These are phyloP conservation scores for Suhomyces anneliseae DNA, from an alignment of 1,139 yeast species.

Conservation along the genomic window DNA sequence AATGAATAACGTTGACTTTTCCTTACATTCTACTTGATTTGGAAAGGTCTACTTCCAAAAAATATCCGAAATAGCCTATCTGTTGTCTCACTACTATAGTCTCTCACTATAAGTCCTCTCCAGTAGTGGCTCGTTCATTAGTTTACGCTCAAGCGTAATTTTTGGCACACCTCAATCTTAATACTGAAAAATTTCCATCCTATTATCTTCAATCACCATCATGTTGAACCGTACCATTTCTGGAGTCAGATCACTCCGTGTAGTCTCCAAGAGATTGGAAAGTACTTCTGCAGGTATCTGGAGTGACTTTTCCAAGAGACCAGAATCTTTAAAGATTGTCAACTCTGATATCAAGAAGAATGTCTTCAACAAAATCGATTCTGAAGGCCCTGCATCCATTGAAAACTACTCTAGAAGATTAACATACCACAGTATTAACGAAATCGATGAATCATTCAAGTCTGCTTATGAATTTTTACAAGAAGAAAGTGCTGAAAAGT, in stretches of 20 bases:
- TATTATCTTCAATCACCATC: neutral
- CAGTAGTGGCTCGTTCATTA: no score
- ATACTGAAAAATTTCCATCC: constrained; percentile 4
- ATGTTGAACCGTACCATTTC: constrained; percentile 9
- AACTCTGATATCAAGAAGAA: constrained; percentile 31
- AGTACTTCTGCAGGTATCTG: constrained; percentile 40
- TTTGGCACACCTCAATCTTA: neutral
- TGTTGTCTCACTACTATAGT: no score
- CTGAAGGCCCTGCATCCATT: constrained; percentile 34
- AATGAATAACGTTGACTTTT: no score
- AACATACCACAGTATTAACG: constrained; percentile 63
- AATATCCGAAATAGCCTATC: no score
- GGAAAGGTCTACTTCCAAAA: no score
- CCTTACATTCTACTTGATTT: no score
- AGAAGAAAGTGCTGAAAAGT: constrained; percentile 34
- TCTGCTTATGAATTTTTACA: constrained; percentile 63
- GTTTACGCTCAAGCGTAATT: neutral
- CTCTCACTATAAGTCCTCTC: no score
- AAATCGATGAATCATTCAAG: constrained; percentile 71
- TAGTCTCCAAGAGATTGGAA: constrained; percentile 12
- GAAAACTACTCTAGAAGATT: constrained; percentile 18
- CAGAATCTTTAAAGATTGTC: constrained; percentile 38
- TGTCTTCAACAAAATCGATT: constrained; percentile 33
- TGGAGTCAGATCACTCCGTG: constrained; percentile 7
- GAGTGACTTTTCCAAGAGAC: constrained; percentile 47